Base-by-base conservation (phyloP, 129 eudicot genomes). In the Lactuca sativa region DNA sequence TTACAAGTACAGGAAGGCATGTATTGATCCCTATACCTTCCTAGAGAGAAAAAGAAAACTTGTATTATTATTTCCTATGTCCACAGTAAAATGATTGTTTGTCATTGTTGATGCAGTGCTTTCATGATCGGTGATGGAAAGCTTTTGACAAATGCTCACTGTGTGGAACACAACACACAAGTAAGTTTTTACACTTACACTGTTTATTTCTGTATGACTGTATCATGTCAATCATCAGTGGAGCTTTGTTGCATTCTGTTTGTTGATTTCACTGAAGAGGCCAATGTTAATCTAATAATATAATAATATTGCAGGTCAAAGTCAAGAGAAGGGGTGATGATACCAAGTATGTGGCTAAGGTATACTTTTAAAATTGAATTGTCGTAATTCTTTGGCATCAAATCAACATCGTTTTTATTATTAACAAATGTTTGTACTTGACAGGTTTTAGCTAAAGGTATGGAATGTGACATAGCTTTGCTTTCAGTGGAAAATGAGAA, bases 121-220 rank as follows among this genome's bases (percentile, higher is more conserved):
- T 93, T 93, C 71, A 86, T 93, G 95, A 92, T 92, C 67, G 98
- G 98, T 34, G 92, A 89, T 77, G 88, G 96, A 51, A 92, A 89
- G 84, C 96, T 93, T 64, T 83, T 93, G 86, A 93, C 98, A 33
- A 93, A 93, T 86, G 98, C 98, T n/a, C 98, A 93, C 71, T 93
- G 98, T 76, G 96, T 93, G 64, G 96, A 93, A 71, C 85, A 93
- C 82, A 76, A 78, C 71, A 93, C 98, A 54, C 98, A 89, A 86
- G 98, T 87, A 78, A 56, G 67, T 52, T 48, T 59, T 66, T 55
- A 51, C 60, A 49, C 21, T 66, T 55, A 51, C 64, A 49, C 21
- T 62, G 56, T 51, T 4, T 57, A 57, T 16, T 11, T 56, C 15
- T 16, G 18, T 73, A 37, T 72, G 5, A 17, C 15, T 16, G 17